A percentile compares a stretch with the other conserved stretches of the same genome.
Evolutionary conservation across 306 rosid genomes (phyloP).

Genomic region (Boehmeria nivea): DNA sequence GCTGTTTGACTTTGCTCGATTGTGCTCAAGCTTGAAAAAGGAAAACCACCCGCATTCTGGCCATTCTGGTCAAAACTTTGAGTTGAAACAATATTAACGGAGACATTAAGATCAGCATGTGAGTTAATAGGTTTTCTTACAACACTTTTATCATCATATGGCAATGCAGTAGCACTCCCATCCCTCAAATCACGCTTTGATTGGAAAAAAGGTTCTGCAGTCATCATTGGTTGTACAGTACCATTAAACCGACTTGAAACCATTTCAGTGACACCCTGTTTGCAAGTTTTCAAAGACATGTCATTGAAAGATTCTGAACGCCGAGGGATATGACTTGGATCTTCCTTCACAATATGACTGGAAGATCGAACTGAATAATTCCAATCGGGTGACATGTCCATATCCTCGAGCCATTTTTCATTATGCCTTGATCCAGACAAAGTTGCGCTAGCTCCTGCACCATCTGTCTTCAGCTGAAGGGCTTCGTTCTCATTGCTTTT

Average conservation of each 20-base stretch:
- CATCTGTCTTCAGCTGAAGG: constrained; percentile 43
- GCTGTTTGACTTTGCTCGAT: constrained; percentile 44
- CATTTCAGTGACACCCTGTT: constrained; percentile 38
- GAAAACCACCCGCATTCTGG: constrained; percentile 36
- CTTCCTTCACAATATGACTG: constrained; percentile 46
- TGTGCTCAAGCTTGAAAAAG: constrained; percentile 28
- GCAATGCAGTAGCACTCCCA: constrained; percentile 31
- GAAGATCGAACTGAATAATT: constrained; percentile 50
- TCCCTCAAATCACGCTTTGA: constrained; percentile 28
- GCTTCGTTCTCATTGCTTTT: constrained; percentile 52
- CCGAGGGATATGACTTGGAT: no score
- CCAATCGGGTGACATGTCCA: constrained; percentile 94
- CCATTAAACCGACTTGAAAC: constrained; percentile 42
- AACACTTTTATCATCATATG: constrained; percentile 30
- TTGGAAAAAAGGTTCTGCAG: constrained; percentile 28
- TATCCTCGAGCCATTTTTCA: constrained; percentile 74
- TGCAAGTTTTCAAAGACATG: constrained; percentile 31
- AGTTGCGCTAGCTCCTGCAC: constrained; percentile 28
- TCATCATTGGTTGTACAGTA: constrained; percentile 33
- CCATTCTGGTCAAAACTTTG: constrained; percentile 43
- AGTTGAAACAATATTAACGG: constrained; percentile 29
- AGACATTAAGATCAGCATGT: constrained; percentile 29
- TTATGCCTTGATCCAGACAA: constrained; percentile 41
- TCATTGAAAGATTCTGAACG: constrained; percentile 35
- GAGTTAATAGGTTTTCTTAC: constrained; percentile 29